phyloP scores from a whole-genome alignment of 805 yeast species.

The Saccharomycopsis sp. region DNA sequence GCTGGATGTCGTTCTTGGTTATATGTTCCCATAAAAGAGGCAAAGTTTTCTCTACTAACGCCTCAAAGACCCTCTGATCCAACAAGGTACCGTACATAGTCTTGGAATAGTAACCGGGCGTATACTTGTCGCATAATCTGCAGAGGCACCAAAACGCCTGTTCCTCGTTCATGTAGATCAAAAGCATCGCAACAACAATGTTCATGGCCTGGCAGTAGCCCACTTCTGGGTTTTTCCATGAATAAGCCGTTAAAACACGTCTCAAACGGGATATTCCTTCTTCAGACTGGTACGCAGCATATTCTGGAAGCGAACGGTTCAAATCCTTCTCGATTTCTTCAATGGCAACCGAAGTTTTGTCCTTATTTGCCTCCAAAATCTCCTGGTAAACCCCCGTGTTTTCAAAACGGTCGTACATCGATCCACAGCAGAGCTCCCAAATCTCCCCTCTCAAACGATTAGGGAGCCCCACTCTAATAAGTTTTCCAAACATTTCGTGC shows the following conservation, averaged over 20 bases:
- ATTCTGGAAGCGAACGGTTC: conserved; percentile 91
- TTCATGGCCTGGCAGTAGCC: conserved; percentile 99
- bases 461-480: conserved; percentile 90
- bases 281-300: conserved; percentile 80
- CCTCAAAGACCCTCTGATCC: conserved; percentile 91
- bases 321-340: conserved; percentile 97
- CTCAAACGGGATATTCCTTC: conserved; percentile 84
- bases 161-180: conserved; percentile 87
- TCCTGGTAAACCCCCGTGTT: conserved; percentile 52
- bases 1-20: conserved; percentile 70
- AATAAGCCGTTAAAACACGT: conserved; percentile 85
- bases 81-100: conserved; percentile 96
- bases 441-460: conserved; percentile 89
- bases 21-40: conserved; percentile 86
- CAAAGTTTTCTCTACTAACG: conserved; percentile 81
- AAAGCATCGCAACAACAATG: conserved; percentile 73
- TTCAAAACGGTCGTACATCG: conserved; percentile 65
- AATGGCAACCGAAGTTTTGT: conserved; percentile 69
- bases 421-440: conserved; percentile 91
- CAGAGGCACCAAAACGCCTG: conserved; percentile 94
- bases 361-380: conserved; percentile 53
- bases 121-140: conserved; percentile 71
- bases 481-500: conserved; percentile 71
- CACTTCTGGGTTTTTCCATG: conserved; percentile 95
- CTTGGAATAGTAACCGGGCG: conserved; percentile 93